These are phyloP conservation scores for Hirsutella rhossiliensis DNA, from an alignment of 2,329 filamentous ascomycete species.

Conservation along the genomic window DNA sequence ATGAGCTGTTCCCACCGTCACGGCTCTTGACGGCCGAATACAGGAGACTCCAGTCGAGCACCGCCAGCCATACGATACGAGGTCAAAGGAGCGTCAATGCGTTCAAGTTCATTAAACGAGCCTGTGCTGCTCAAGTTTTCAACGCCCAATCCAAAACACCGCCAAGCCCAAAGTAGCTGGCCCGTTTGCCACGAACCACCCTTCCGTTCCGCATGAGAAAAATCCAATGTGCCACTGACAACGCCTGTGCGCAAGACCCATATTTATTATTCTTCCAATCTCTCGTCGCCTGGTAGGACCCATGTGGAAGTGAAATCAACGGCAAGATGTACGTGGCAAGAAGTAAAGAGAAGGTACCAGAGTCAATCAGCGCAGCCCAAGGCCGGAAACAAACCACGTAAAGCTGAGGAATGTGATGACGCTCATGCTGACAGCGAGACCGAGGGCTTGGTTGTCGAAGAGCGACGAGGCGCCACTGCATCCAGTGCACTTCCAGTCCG, in stretches of 20 bases:
- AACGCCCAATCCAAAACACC: background rate
- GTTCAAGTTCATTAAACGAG: background rate
- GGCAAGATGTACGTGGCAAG: background rate
- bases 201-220: background rate
- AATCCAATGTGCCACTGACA: background rate
- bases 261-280: no score
- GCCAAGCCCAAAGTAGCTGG: background rate
- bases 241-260: no score
- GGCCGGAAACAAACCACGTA: constrained; percentile 50
- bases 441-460: constrained; percentile 33
- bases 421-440: constrained; percentile 41
- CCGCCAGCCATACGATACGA: no score
- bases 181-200: background rate
- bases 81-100: background rate
- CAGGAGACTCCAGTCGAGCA: no score
- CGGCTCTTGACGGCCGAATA: no score
- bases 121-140: background rate
- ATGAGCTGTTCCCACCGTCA: no score
- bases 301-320: no score
- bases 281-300: no score
- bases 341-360: background rate
- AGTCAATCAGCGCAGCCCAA: constrained; percentile 21
- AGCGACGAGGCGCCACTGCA: constrained; percentile 41
- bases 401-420: constrained; percentile 46
- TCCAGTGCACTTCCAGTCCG: constrained; percentile 42